phyloP scores from a whole-genome alignment of 2,329 filamentous ascomycete genomes.

The Neopestalotiopsis rosae region DNA sequence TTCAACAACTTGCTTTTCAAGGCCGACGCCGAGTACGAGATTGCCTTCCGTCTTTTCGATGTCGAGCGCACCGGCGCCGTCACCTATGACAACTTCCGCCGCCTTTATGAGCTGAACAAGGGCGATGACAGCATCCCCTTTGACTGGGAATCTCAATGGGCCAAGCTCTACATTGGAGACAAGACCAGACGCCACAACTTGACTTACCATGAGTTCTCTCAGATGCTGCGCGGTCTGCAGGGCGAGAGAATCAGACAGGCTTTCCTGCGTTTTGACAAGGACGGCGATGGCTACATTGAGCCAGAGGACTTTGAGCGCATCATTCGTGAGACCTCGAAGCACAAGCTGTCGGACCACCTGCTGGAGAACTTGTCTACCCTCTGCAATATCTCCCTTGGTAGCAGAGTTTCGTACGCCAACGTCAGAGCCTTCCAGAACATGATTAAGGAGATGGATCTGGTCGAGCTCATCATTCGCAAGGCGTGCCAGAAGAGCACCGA shows the following conservation, averaged over 20 bases:
- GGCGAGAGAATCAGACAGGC: constrained; percentile 96
- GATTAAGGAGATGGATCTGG: constrained; percentile 96
- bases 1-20: constrained; percentile 95
- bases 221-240: constrained; percentile 96
- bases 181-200: constrained; percentile 88
- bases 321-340: constrained; percentile 87
- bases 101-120: constrained; percentile 87
- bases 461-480: constrained; percentile 90
- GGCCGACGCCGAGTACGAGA: constrained; percentile 97
- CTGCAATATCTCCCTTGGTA: constrained; percentile 90
- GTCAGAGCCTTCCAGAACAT: constrained; percentile 98
- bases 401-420: constrained; percentile 96
- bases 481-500: constrained; percentile 84
- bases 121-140: constrained; percentile 86
- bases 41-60: constrained; percentile 96
- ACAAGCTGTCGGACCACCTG: constrained; percentile 97
- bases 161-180: constrained; percentile 88
- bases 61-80: constrained; percentile 82
- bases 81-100: constrained; percentile 87
- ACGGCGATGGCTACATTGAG: constrained; percentile 93
- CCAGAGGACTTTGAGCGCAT: constrained; percentile 97
- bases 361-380: constrained; percentile 89
- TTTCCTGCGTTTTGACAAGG: constrained; percentile 89
- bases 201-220: constrained; percentile 95
- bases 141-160: constrained; percentile 98